These are phyloP conservation scores for Magnusiomyces suaveolens DNA, from an alignment of 1,139 yeast species.

Conservation along the genomic window DNA sequence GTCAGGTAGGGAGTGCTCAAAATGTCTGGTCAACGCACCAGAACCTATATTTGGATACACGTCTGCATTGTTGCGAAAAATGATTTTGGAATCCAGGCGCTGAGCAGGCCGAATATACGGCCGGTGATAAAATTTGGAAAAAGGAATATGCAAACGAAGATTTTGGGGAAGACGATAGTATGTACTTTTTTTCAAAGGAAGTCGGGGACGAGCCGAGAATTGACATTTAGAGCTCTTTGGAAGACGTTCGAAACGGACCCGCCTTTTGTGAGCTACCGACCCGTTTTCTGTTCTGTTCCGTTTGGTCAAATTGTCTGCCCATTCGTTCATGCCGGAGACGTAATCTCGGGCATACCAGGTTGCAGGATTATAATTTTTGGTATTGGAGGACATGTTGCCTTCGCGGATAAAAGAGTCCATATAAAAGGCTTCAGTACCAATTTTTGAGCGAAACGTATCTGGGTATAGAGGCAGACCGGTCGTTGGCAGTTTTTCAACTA, in stretches of 20 bases:
- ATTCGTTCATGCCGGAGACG: not conserved
- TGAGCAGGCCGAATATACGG: not conserved
- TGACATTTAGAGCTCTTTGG: too few species aligned
- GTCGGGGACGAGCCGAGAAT: too few species aligned
- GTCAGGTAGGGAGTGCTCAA: not conserved
- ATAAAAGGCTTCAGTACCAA: not conserved
- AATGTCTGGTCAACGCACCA: not conserved
- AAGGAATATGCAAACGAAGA: not conserved
- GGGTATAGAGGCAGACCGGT: not conserved
- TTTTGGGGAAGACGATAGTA: not conserved
- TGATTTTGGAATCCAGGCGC: not conserved
- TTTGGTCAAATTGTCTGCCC: too few species aligned
- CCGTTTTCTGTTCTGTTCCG: too few species aligned
- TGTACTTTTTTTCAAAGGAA: not conserved
- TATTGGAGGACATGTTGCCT: not conserved
- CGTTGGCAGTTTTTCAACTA: not conserved
- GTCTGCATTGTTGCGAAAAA: not conserved
- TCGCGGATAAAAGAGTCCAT: not conserved
- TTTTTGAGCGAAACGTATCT: not conserved
- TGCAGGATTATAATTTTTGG: not conserved
- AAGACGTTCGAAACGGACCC: too few species aligned
- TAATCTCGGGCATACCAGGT: not conserved
- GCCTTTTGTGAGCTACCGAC: too few species aligned
- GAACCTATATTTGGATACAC: not conserved
- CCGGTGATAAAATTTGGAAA: not conserved